phyloP scores from a whole-genome alignment of 208 protist genomes.

The Paratrypanosoma confusum region DNA sequence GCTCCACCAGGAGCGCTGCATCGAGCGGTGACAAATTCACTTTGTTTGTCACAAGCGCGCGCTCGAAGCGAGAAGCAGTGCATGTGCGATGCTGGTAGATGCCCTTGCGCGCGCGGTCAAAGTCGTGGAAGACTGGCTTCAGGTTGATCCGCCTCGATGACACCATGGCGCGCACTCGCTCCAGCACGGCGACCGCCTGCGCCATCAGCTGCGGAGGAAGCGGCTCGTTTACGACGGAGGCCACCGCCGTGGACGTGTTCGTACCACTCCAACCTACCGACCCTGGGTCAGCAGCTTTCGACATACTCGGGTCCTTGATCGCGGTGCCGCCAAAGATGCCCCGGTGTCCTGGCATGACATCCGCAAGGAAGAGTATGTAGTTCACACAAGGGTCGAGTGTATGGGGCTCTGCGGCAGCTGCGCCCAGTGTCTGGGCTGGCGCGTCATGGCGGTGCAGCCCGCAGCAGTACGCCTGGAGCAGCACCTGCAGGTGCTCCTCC shows the following conservation, averaged over 20 bases:
- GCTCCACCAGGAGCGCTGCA: conserved; percentile 58
- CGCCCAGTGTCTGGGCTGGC: too few species aligned
- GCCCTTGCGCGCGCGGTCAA: conserved; percentile 69
- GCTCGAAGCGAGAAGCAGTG: conserved; percentile 69
- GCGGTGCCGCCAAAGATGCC: too few species aligned
- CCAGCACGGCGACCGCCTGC: conserved; percentile 24
- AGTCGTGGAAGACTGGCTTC: conserved; percentile 77
- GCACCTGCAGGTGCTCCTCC: conserved; percentile 35
- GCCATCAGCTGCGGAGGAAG: conserved; percentile 1
- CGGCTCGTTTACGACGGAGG: neutral
- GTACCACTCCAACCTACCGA: too few species aligned
- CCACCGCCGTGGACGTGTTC: neutral
- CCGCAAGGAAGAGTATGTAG: conserved; percentile 61
- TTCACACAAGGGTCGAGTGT: conserved; percentile 33
- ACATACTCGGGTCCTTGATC: conserved; percentile 5
- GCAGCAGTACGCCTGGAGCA: conserved; percentile 64
- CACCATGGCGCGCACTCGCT: conserved; percentile 41
- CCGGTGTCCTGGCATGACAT: conserved; percentile 36
- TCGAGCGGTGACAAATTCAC: conserved; percentile 67
- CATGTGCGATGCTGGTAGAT: conserved; percentile 81
- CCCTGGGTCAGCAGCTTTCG: too few species aligned
- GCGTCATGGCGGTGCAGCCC: too few species aligned
- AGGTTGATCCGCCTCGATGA: conserved; percentile 67
- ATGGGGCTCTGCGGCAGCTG: conserved; percentile 1
- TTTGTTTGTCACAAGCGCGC: conserved; percentile 71